phyloP scores from a whole-genome alignment of 1,284 basidiomycete genomes.

The Porodaedalea pini region DNA sequence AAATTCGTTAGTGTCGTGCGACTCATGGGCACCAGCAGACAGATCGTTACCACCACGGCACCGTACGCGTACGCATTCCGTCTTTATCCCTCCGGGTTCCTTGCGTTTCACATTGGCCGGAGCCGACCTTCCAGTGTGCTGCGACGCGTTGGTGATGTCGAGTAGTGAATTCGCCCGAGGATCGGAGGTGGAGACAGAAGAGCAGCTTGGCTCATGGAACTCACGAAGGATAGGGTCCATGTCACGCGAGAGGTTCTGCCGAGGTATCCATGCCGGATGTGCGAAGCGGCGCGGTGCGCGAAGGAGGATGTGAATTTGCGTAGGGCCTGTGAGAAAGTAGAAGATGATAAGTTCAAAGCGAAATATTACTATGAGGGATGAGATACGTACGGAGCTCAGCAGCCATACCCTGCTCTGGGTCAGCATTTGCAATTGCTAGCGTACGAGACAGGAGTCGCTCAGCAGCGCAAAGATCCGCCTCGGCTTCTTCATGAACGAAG shows the following conservation, averaged over 20 bases:
- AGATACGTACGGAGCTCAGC: constrained; percentile 54
- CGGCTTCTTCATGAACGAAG: not conserved
- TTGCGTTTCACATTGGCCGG: constrained; percentile 17
- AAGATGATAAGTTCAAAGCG: not conserved
- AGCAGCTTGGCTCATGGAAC: constrained; percentile 37
- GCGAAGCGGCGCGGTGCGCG: constrained; percentile 66
- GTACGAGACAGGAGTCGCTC: constrained; percentile 60
- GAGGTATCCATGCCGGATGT: constrained; percentile 71
- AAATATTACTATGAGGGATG: not conserved
- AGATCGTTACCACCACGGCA: constrained; percentile 10
- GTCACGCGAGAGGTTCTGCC: constrained; percentile 47
- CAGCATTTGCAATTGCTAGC: constrained; percentile 51
- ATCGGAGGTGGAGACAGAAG: constrained; percentile 14
- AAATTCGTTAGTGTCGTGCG: not conserved
- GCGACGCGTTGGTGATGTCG: constrained; percentile 13
- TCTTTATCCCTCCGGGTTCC: constrained; percentile 31
- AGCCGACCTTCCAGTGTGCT: constrained; percentile 15
- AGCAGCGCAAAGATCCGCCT: constrained; percentile 33
- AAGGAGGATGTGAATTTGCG: constrained; percentile 65
- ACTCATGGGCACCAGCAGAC: not conserved
- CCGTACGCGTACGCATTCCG: constrained; percentile 61
- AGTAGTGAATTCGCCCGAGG: not conserved
- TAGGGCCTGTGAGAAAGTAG: constrained; percentile 44
- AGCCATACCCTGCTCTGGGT: constrained; percentile 54
- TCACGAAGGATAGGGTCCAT: constrained; percentile 39